These are phyloP conservation scores for Aspergillus olivimuriae DNA, from an alignment of 495 filamentous ascomycete genomes.

Conservation along the genomic window DNA sequence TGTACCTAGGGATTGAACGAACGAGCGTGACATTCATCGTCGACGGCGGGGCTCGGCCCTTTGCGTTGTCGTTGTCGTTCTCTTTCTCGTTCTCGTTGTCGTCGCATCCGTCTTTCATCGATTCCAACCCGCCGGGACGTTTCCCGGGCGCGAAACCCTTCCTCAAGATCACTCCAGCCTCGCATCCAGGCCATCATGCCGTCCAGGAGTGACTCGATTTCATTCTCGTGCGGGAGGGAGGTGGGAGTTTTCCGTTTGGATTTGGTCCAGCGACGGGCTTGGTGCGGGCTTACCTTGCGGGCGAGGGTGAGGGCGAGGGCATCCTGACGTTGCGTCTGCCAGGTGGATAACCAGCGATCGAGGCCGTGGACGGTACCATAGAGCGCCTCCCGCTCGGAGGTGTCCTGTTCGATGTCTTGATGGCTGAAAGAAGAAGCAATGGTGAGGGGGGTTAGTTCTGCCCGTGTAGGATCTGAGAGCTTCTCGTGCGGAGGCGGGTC, in stretches of 20 bases:
- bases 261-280: background rate
- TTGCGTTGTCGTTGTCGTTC: no score
- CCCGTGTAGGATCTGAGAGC: background rate
- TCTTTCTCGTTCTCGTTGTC: no score
- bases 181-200: conserved; percentile 37
- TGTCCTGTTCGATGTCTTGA: conserved; percentile 26
- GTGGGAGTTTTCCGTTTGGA: conserved; percentile 13
- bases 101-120: conserved; percentile 17
- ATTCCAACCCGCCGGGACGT: conserved; percentile 17
- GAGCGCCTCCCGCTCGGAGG: conserved; percentile 31
- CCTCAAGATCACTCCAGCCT: conserved; percentile 36
- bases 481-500: no score
- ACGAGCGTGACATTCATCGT: no score
- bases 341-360: conserved; percentile 24
- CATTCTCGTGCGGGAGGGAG: conserved; percentile 10
- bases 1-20: no score
- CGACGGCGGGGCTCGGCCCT: no score
- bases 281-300: conserved; percentile 13
- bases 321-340: no score
- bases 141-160: conserved; percentile 26
- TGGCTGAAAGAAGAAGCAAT: conserved; percentile 15
- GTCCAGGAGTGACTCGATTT: conserved; percentile 26
- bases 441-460: background rate
- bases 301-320: no score
- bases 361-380: conserved; percentile 33